Conservation (phyloP, 225 moss, liverwort and hornwort genomes). For the Marchantia paleacea region DNA sequence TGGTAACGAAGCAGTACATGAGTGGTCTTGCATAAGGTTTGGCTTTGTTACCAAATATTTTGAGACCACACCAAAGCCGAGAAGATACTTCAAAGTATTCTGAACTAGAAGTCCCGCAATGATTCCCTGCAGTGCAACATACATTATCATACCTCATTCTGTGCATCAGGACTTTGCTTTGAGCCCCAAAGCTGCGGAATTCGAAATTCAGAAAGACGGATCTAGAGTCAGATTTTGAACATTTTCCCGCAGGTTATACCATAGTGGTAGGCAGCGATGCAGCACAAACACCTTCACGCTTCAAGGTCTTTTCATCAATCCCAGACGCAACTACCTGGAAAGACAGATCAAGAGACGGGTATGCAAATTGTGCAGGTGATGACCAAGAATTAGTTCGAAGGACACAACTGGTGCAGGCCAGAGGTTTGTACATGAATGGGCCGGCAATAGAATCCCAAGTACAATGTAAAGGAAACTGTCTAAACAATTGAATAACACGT, state of each 20-base stretch:
- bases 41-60: slow-evolving; percentile 65
- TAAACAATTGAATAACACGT: no score
- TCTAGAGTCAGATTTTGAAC: no score
- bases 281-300: slow-evolving; percentile 97
- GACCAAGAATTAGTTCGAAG: no score
- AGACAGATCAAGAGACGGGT: background rate
- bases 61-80: slow-evolving; percentile 76
- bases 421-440: background rate
- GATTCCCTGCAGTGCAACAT: slow-evolving; percentile 59
- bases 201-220: background rate
- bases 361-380: background rate
- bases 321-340: slow-evolving; percentile 92
- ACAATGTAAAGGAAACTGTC: no score
- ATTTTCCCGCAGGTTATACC: slow-evolving; percentile 41
- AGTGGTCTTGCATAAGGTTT: background rate
- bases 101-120: slow-evolving; percentile 92
- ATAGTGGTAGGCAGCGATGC: slow-evolving; percentile 97
- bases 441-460: no score
- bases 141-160: background rate
- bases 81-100: slow-evolving; percentile 80
- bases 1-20: background rate
- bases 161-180: background rate
- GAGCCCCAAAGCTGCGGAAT: background rate
- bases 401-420: background rate
- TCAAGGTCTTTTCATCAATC: slow-evolving; percentile 92